Conservation (phyloP, 2,329 filamentous ascomycete genomes). For the Aureobasidium sp. region DNA sequence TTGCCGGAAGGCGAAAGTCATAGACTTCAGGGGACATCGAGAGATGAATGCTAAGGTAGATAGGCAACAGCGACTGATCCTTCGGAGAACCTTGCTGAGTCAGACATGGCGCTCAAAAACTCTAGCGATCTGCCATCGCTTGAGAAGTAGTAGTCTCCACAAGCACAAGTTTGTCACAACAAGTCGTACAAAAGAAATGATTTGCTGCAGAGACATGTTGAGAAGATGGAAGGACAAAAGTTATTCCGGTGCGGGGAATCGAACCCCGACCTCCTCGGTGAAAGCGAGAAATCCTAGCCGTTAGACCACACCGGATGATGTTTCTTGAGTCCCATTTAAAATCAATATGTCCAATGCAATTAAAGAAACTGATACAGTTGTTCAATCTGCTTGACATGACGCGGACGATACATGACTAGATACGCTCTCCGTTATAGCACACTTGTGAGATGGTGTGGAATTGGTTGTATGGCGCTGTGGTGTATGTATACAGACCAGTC, state of each 20-base stretch:
- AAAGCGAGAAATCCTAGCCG: slow-evolving; percentile 22
- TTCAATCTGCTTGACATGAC: too few species aligned
- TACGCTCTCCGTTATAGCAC: too few species aligned
- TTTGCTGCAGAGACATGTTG: too few species aligned
- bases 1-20: not conserved
- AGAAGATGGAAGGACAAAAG: not conserved
- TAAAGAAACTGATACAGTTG: not conserved
- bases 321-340: not conserved
- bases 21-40: not conserved
- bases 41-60: not conserved
- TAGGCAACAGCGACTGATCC: not conserved
- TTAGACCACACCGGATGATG: slow-evolving; percentile 19
- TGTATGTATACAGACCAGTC: too few species aligned
- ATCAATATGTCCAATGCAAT: not conserved
- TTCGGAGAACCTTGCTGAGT: not conserved
- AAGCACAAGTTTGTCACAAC: too few species aligned
- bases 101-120: too few species aligned
- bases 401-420: too few species aligned
- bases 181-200: too few species aligned
- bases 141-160: not conserved
- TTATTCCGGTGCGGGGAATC: slow-evolving; percentile 21
- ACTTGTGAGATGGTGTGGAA: too few species aligned
- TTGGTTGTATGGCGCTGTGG: too few species aligned
- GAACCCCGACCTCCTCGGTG: slow-evolving; percentile 22
- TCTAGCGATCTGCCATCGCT: too few species aligned